Conservation (phyloP, 78 protist genomes). For the Planoprotostelium fungivorum region DNA sequence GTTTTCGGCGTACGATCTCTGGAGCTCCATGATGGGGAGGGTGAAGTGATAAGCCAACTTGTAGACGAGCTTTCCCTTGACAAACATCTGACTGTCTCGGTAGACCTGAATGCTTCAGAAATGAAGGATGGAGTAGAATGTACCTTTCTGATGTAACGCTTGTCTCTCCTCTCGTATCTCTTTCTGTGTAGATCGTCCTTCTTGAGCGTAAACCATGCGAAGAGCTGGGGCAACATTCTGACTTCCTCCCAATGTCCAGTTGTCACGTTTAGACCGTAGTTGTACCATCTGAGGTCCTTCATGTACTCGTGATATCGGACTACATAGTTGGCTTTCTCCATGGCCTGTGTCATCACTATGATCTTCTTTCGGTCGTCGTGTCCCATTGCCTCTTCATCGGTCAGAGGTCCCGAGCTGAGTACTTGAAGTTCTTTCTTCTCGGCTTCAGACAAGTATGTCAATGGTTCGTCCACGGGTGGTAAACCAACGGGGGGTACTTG, state of each 20-base stretch:
- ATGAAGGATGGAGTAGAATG: background rate
- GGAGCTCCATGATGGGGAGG: background rate
- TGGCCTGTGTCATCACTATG: background rate
- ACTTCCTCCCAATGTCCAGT: background rate
- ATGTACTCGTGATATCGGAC: background rate
- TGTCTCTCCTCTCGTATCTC: background rate
- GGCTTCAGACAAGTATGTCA: background rate
- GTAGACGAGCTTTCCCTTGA: background rate
- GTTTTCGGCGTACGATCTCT: background rate
- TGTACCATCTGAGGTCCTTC: background rate
- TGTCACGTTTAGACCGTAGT: background rate
- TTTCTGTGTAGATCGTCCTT: background rate
- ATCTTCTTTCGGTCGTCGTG: background rate
- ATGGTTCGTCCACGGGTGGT: background rate
- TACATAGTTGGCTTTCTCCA: background rate
- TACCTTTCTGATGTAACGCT: background rate
- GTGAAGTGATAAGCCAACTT: background rate
- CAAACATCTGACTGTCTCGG: background rate
- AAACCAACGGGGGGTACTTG: background rate
- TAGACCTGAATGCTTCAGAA: background rate
- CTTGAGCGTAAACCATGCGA: background rate
- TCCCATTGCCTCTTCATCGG: background rate
- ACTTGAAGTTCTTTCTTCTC: background rate
- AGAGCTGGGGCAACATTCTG: background rate
- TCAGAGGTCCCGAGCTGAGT: background rate